Base-by-base conservation (phyloP, 1,284 basidiomycete species). In the Pseudozyma flocculosa region DNA sequence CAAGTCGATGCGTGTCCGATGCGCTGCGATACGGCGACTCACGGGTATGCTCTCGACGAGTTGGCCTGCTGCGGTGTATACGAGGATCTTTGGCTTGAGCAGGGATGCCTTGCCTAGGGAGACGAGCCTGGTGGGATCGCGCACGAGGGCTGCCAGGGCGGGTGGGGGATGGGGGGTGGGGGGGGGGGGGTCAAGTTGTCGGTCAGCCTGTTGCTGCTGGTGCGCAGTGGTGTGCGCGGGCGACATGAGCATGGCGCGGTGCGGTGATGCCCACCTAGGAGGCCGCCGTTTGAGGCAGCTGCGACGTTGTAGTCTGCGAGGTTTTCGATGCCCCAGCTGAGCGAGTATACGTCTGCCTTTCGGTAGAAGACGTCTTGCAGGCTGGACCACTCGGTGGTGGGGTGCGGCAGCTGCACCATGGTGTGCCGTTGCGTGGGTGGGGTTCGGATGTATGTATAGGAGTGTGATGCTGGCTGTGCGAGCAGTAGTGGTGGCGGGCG, bases 211-310 rank as follows among this genome's bases (percentile, higher is more conserved):
- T n/a, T n/a, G n/a, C n/a, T n/a, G n/a, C n/a, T n/a, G n/a, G n/a
- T n/a, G n/a, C n/a, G n/a, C n/a, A n/a, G n/a, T n/a, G n/a, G n/a
- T n/a, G n/a, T n/a, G n/a, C n/a, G n/a, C n/a, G n/a, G n/a, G n/a
- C n/a, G n/a, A n/a, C n/a, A n/a, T n/a, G n/a, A n/a, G n/a, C n/a
- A n/a, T n/a, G n/a, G n/a, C n/a, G n/a, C n/a, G n/a, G n/a, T n/a
- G n/a, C n/a, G n/a, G n/a, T n/a, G n/a, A n/a, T n/a, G 26, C 81
- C 48, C 67, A 91, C 92, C 92, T 71, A 95, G 81, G 17, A 92
- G 90, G 5, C 93, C 92, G 24, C 91, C 91, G 79, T 90, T 87
- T 48, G 85, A 84, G 73, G 90, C 91, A 19, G 87, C 88, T 24
- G 89, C 86, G 32, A 92, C 80, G 43, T 89, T 81, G 76, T 88